Conservation (phyloP, 2,329 filamentous ascomycete species). For the Podosphaera xanthii region DNA sequence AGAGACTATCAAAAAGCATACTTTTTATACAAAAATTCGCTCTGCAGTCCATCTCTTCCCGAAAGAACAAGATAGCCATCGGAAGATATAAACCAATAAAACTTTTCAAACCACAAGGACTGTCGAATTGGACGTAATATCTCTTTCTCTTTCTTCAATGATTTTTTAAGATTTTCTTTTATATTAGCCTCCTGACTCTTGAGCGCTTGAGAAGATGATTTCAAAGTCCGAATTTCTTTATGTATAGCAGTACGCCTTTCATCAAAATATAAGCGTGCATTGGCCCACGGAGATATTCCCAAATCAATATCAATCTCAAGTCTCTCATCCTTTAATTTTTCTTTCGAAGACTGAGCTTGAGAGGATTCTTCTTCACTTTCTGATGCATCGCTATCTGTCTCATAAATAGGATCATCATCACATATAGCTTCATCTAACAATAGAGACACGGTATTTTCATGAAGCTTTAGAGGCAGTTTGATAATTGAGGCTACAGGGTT, state of each 20-base stretch:
- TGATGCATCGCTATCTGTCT: slow-evolving; percentile 40
- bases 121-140: slow-evolving; percentile 62
- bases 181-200: slow-evolving; percentile 86
- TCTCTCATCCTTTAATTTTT: slow-evolving; percentile 25
- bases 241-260: slow-evolving; percentile 64
- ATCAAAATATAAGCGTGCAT: slow-evolving; percentile 79
- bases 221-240: slow-evolving; percentile 70
- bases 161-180: slow-evolving; percentile 61
- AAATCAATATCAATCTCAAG: slow-evolving; percentile 72
- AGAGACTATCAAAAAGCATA: slow-evolving; percentile 13
- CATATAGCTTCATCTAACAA: slow-evolving; percentile 43
- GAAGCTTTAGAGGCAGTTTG: slow-evolving; percentile 63
- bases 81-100: slow-evolving; percentile 81
- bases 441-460: slow-evolving; percentile 74
- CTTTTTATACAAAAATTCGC: slow-evolving; percentile 72
- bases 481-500: slow-evolving; percentile 80
- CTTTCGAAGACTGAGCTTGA: slow-evolving; percentile 10
- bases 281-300: slow-evolving; percentile 60
- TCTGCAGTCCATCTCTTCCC: slow-evolving; percentile 72
- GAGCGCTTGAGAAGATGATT: slow-evolving; percentile 60
- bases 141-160: slow-evolving; percentile 77
- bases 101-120: slow-evolving; percentile 93
- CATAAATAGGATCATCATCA: slow-evolving; percentile 29
- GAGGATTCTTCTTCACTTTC: slow-evolving; percentile 25
- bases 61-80: slow-evolving; percentile 85